Percentiles rank a stretch among this genome's conserved stretches.
Evolutionary conservation across 139 green algal species (phyloP).

Genomic region (Closterium sp.): DNA sequence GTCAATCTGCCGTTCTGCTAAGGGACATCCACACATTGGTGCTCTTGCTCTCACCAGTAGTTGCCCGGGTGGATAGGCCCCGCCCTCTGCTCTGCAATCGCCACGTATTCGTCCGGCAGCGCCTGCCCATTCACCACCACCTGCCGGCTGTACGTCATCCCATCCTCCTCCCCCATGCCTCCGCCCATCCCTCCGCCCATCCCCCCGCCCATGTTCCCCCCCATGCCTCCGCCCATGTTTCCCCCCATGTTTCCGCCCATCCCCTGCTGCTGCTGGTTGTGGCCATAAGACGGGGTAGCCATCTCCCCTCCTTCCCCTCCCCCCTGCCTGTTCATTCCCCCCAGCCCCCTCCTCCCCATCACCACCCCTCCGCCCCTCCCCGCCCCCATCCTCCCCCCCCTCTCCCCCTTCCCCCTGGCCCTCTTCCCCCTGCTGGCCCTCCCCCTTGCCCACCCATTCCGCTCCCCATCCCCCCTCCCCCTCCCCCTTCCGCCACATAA

Average conservation of each 20-base stretch:
- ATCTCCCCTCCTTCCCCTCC: too few relatives aligned
- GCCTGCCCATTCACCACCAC: conserved; percentile 18
- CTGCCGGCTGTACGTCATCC: background rate
- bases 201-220: background rate
- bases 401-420: too few relatives aligned
- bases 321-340: too few relatives aligned
- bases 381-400: too few relatives aligned
- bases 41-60: conserved; percentile 16
- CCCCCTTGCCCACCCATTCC: too few relatives aligned
- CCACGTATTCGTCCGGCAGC: background rate
- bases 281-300: background rate
- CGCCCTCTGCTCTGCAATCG: conserved; percentile 11
- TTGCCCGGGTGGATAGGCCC: conserved; percentile 26
- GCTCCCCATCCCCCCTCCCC: too few relatives aligned
- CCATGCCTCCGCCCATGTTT: background rate
- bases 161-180: background rate
- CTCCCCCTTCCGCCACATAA: too few relatives aligned
- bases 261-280: conserved; percentile 2
- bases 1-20: background rate
- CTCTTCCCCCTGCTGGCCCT: too few relatives aligned
- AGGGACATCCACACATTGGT: background rate
- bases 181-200: background rate
- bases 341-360: too few relatives aligned
- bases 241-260: background rate
- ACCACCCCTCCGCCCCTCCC: too few relatives aligned